phyloP scores from a whole-genome alignment of 1,139 yeast species.

The Candida dubliniensis region DNA sequence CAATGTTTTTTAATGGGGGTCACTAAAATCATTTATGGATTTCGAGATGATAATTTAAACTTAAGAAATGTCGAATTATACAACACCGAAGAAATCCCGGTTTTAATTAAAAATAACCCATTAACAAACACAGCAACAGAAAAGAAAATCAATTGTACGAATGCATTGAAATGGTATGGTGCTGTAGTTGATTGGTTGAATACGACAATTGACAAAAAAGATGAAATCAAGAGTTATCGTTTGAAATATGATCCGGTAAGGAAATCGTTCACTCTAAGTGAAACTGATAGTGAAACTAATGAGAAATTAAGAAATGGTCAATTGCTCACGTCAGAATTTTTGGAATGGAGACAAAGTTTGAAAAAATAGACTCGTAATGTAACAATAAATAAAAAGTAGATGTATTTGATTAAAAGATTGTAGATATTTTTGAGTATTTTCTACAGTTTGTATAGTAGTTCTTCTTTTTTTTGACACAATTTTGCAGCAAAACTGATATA shows the following conservation, averaged over 20 bases:
- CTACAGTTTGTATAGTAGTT: too few species aligned
- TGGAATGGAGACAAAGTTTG: slow-evolving; percentile 52
- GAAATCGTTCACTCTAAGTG: slow-evolving; percentile 29
- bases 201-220: slow-evolving; percentile 50
- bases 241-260: slow-evolving; percentile 37
- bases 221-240: slow-evolving; percentile 34
- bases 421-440: too few species aligned
- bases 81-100: slow-evolving; percentile 76
- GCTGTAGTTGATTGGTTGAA: slow-evolving; percentile 79
- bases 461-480: too few species aligned
- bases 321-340: slow-evolving; percentile 56
- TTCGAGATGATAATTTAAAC: slow-evolving; percentile 69
- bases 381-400: neutral
- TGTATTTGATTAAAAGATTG: too few species aligned
- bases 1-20: slow-evolving; percentile 89
- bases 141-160: slow-evolving; percentile 62
- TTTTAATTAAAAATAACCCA: slow-evolving; percentile 48
- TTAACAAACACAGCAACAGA: slow-evolving; percentile 20
- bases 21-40: slow-evolving; percentile 77
- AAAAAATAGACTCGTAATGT: neutral
- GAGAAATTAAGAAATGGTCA: slow-evolving; percentile 32
- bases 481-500: too few species aligned
- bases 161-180: slow-evolving; percentile 81
- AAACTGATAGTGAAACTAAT: slow-evolving; percentile 28
- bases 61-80: slow-evolving; percentile 71